Conservation (phyloP, 805 yeast genomes). For the Danielia oregonensis region DNA sequence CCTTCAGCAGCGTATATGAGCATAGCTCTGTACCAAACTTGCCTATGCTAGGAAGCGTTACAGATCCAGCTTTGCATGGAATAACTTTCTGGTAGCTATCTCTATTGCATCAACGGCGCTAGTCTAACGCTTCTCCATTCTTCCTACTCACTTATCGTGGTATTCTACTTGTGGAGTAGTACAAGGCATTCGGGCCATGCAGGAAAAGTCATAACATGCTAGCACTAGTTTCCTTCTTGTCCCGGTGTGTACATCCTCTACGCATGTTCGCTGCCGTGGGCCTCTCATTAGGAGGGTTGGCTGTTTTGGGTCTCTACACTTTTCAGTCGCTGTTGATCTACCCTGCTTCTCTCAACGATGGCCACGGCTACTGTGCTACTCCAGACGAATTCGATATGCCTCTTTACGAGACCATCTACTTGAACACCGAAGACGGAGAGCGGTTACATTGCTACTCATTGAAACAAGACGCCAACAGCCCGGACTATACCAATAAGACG, state of each 20-base stretch:
- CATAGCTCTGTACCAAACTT: too few relatives aligned
- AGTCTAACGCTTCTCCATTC: too few relatives aligned
- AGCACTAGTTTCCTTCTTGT: slow-evolving; percentile 5
- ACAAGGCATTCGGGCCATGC: too few relatives aligned
- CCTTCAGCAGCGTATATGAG: too few relatives aligned
- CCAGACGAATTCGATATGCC: slow-evolving; percentile 68
- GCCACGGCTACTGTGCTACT: slow-evolving; percentile 65
- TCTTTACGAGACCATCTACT: slow-evolving; percentile 51
- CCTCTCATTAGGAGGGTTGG: slow-evolving; percentile 40
- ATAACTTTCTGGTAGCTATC: too few relatives aligned
- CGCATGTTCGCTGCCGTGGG: slow-evolving; percentile 38
- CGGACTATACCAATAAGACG: slow-evolving; percentile 55
- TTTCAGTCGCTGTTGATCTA: slow-evolving; percentile 71
- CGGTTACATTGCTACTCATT: slow-evolving; percentile 62
- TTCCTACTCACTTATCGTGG: too few relatives aligned
- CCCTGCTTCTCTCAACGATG: slow-evolving; percentile 78
- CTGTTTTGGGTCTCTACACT: slow-evolving; percentile 51
- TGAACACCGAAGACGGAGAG: slow-evolving; percentile 70
- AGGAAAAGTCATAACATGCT: too few relatives aligned
- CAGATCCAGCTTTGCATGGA: too few relatives aligned
- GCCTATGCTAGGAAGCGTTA: too few relatives aligned
- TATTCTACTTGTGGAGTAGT: too few relatives aligned
- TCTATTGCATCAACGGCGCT: too few relatives aligned
- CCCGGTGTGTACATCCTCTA: slow-evolving; percentile 12
- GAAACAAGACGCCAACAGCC: slow-evolving; percentile 40